Base-by-base conservation (phyloP, 805 yeast genomes). In the Saturnispora halmiae region DNA sequence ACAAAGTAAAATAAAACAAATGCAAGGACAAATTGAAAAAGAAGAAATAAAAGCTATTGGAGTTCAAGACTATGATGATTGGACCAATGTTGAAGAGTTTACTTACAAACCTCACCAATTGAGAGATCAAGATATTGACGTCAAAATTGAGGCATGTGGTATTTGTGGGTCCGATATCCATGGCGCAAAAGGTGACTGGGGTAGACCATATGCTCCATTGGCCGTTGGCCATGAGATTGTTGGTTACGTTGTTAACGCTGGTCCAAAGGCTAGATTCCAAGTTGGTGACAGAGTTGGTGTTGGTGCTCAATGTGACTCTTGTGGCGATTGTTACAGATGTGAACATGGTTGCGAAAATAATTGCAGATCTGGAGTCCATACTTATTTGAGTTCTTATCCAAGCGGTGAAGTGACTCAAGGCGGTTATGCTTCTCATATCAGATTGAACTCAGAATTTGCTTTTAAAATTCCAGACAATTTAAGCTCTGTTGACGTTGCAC, bases 131-230 rank as follows among this genome's bases (percentile, higher is more conserved):
- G 52, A 71, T 46, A 69, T 65, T 15, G 63, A 70, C 29, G 53
- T 72, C 30, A 65, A 69, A 45, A 70, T 70, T 32, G 63, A 61
- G 42, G 68, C 61, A 42, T 66, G 73, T 26, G 75, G 76, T 27
- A 54, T 72, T 30, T 72, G 76, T 51, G 75, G 75, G 3, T 65
- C 74, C 2, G 77, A 70, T 51, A 59, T 71, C 36, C 76, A 72
- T 54, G 60, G 67, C 28, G 58, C 64, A 21, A 48, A 51, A 10
- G 72, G 67, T 32, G 43, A 43, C 15, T 52, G 55, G 56, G 46
- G 50, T 22, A 28, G 25, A 15, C 31, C 31, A 3, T 47, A 41
- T 22, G 18, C 46, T 13, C 51, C 54, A 36, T 20, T 53, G 20
- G 53, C 52, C 18, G 70, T 65, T 15, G 75, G 75, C 9, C 75